These are phyloP conservation scores for Solanum chmielewskii DNA, from an alignment of 257 asterid genomes.

Conservation along the genomic window DNA sequence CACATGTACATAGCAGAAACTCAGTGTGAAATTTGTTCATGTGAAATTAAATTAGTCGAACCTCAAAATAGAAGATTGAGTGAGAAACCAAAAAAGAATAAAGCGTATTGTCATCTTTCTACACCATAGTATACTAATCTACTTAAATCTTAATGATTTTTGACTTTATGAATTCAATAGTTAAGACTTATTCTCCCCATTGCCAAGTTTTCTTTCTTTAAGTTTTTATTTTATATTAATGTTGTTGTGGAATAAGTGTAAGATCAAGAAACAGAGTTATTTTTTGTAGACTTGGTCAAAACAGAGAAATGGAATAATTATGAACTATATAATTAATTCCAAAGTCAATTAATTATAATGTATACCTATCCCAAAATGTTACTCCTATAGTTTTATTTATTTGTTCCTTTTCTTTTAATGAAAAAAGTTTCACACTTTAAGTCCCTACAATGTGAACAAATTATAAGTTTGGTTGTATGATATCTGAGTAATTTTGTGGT, in stretches of 20 bases:
- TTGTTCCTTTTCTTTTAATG: neutral
- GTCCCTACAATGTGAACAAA: neutral
- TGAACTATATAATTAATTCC: neutral
- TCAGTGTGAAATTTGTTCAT: neutral
- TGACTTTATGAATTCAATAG: neutral
- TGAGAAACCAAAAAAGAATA: neutral
- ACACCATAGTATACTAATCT: neutral
- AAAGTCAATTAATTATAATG: neutral
- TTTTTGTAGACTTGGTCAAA: neutral
- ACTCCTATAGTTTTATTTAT: neutral
- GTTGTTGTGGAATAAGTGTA: neutral
- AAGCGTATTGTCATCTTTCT: neutral
- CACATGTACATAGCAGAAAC: neutral
- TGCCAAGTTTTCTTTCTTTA: neutral
- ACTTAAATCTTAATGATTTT: neutral
- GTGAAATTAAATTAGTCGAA: neutral
- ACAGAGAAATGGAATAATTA: neutral
- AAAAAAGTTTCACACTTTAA: neutral
- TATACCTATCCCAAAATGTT: neutral
- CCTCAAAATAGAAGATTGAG: fast-evolving
- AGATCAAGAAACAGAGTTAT: neutral
- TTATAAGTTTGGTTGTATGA: neutral
- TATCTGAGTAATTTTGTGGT: neutral
- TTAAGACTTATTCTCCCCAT: neutral
- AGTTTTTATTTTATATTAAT: neutral